A percentile compares a stretch with the other conserved stretches of the same genome.
Evolutionary conservation across 257 asterid genomes (phyloP).

Genomic region (Osmanthus fragrans): DNA sequence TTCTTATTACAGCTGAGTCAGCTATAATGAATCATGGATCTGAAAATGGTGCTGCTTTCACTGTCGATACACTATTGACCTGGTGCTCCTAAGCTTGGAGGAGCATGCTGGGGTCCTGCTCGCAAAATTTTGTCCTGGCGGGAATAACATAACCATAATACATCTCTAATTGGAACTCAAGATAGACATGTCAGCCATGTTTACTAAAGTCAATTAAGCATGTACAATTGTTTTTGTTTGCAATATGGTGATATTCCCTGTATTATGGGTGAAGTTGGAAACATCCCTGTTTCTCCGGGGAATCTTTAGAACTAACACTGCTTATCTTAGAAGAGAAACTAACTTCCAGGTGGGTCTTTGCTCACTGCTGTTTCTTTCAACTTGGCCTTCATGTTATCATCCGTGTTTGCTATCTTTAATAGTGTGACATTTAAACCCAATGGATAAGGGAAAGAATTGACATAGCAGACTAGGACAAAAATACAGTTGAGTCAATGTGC

Average conservation of each 20-base stretch:
- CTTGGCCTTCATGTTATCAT: not conserved
- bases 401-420: not conserved
- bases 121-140: not conserved
- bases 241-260: not conserved
- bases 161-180: not conserved
- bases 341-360: not conserved
- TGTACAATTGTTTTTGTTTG: not conserved
- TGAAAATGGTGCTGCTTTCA: constrained; percentile 13
- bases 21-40: constrained; percentile 4
- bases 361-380: not conserved
- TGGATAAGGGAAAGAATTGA: not conserved
- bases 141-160: not conserved
- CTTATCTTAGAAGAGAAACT: not conserved
- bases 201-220: not conserved
- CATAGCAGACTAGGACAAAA: not conserved
- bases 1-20: constrained; percentile 11
- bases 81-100: constrained; percentile 4
- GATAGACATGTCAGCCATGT: not conserved
- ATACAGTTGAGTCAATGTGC: too few relatives aligned
- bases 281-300: not conserved
- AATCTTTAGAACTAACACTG: not conserved
- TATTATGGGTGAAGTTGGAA: not conserved
- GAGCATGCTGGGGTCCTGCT: constrained; percentile 2
- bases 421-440: too few relatives aligned
- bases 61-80: constrained; percentile 19